Percentiles rank a stretch among this genome's conserved stretches.
Conservation (phyloP, 2,329 filamentous ascomycete species). For the Diplodia corticola region DNA sequence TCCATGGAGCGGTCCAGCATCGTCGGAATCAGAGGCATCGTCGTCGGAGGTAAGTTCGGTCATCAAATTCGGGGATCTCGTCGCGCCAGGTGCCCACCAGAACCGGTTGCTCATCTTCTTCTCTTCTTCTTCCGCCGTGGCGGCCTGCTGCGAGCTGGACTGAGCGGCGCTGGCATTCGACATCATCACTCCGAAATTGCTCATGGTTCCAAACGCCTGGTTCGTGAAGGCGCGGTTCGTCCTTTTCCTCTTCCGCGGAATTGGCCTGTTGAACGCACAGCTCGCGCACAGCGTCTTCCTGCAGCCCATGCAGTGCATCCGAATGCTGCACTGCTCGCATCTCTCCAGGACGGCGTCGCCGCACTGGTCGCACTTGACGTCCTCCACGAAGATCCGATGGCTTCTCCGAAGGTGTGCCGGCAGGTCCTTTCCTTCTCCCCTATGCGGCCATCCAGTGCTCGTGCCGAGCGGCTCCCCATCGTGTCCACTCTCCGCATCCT, state of each 20-base stretch:
- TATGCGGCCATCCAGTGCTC: constrained; percentile 41
- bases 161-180: background rate
- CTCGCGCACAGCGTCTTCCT: constrained; percentile 61
- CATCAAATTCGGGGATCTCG: constrained; percentile 59
- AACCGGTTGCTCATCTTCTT: constrained; percentile 41
- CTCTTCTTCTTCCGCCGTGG: background rate
- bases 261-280: constrained; percentile 58
- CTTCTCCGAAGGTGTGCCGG: constrained; percentile 57
- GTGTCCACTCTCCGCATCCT: constrained; percentile 55
- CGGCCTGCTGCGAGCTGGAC: background rate
- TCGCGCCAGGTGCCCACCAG: constrained; percentile 61
- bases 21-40: constrained; percentile 41
- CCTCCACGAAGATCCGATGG: constrained; percentile 54
- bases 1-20: constrained; percentile 27
- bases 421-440: constrained; percentile 55
- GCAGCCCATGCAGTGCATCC: constrained; percentile 63
- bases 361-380: constrained; percentile 57
- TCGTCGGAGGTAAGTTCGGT: constrained; percentile 48
- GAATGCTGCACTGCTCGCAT: constrained; percentile 61
- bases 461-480: constrained; percentile 58
- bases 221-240: constrained; percentile 40
- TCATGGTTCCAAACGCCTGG: constrained; percentile 37
- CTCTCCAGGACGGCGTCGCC: constrained; percentile 55
- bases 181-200: constrained; percentile 23
- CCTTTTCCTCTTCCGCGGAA: constrained; percentile 46